These are phyloP conservation scores for Calamus simplicifolius DNA, from an alignment of 176 grass and related monocot species.

Conservation along the genomic window DNA sequence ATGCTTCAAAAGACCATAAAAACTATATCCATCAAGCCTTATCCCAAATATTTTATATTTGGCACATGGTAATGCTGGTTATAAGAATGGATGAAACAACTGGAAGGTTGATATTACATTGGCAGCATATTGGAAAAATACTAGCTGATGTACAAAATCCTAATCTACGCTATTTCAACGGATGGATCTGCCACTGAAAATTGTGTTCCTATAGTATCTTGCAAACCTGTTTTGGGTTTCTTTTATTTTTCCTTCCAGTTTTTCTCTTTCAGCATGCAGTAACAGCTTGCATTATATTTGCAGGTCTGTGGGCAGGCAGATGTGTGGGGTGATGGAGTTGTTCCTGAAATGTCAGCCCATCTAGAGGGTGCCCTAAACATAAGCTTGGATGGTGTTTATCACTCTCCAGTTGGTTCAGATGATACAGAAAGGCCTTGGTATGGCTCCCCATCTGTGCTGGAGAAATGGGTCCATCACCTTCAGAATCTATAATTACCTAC, in stretches of 20 bases:
- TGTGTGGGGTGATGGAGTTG: slow-evolving; percentile 85
- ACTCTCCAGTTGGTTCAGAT: slow-evolving; percentile 82
- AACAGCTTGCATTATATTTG: not conserved
- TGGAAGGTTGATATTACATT: no score
- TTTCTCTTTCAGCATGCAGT: not conserved
- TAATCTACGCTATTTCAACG: no score
- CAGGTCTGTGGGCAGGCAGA: slow-evolving; percentile 73
- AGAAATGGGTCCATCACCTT: slow-evolving; percentile 87
- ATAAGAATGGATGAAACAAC: no score
- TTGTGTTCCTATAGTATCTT: no score
- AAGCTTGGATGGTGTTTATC: slow-evolving; percentile 82
- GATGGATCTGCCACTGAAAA: no score
- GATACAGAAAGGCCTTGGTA: slow-evolving; percentile 71
- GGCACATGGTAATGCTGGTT: no score
- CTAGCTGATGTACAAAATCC: no score
- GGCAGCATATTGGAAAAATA: no score
- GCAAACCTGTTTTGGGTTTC: not conserved
- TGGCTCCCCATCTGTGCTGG: slow-evolving; percentile 62
- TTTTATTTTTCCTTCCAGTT: not conserved
- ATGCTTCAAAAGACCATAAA: no score
- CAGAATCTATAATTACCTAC: slow-evolving; percentile 16
- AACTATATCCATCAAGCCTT: no score
- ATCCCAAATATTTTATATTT: no score
- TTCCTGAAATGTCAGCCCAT: slow-evolving; percentile 81
- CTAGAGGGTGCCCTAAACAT: slow-evolving; percentile 81